These are phyloP conservation scores for Phytophthora pseudosyringae DNA, from an alignment of 352 stramenopile genomes.

Conservation along the genomic window DNA sequence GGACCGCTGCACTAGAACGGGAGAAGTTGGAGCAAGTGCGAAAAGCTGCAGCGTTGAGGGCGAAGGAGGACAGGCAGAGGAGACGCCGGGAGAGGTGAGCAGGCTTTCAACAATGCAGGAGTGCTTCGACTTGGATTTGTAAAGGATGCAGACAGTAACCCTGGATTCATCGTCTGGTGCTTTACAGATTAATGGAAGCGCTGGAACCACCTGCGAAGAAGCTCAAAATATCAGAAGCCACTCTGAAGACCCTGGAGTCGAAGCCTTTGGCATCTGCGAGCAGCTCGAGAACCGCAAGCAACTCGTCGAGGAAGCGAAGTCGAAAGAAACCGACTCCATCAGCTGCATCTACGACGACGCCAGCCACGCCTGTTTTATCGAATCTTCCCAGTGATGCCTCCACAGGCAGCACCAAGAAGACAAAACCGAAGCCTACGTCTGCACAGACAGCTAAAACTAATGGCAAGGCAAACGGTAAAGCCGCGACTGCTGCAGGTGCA, in stretches of 20 bases:
- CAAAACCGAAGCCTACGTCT: conserved; percentile 21
- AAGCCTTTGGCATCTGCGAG: conserved; percentile 15
- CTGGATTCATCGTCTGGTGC: not conserved
- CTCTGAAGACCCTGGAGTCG: conserved; percentile 35
- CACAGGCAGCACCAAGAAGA: conserved; percentile 8
- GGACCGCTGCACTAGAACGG: conserved; percentile 47
- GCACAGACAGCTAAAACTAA: conserved; percentile 22
- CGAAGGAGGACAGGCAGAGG: conserved; percentile 43
- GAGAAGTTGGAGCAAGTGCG: conserved; percentile 47
- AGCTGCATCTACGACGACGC: conserved; percentile 3
- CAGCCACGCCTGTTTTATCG: conserved; percentile 20
- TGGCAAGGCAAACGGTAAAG: conserved; percentile 13
- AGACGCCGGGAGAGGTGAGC: conserved; percentile 32
- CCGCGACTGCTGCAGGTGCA: not conserved
- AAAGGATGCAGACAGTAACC: not conserved
- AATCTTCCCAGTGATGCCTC: conserved; percentile 13
- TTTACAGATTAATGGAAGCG: conserved; percentile 33
- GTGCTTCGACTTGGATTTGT: not conserved
- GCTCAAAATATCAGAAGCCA: conserved; percentile 41
- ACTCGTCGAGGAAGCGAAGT: conserved; percentile 33
- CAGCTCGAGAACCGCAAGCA: conserved; percentile 12
- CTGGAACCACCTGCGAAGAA: conserved; percentile 48
- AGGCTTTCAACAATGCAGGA: not conserved
- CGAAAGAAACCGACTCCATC: conserved; percentile 40
- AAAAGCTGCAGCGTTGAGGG: conserved; percentile 37